Percentiles rank a stretch among this genome's conserved stretches.
These are phyloP conservation scores for Dryas drummondii DNA, from an alignment of 306 rosid genomes.

Conservation along the genomic window DNA sequence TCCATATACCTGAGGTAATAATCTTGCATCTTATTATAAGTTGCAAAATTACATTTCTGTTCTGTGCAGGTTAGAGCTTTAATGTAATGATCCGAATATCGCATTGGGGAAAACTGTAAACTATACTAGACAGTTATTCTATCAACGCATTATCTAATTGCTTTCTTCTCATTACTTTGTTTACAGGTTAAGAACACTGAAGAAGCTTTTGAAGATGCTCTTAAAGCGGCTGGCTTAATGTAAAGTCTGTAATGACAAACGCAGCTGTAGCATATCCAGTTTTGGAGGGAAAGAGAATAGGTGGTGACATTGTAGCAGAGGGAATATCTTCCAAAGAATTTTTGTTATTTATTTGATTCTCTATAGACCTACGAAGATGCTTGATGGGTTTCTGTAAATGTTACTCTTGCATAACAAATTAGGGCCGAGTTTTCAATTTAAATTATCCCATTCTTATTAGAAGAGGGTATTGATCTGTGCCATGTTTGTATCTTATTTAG, in stretches of 20 bases:
- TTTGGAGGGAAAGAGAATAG: not conserved
- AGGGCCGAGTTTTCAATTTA: not conserved
- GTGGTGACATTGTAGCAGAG: not conserved
- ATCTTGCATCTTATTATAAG: not conserved
- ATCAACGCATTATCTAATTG: not conserved
- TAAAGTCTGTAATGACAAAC: not conserved
- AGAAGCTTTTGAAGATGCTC: conserved; percentile 56
- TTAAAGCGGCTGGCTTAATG: conserved; percentile 59
- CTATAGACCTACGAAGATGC: not conserved
- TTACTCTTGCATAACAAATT: not conserved
- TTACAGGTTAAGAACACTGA: conserved; percentile 35
- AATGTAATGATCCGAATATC: not conserved
- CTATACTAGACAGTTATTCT: not conserved
- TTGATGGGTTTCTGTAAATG: conserved; percentile 13
- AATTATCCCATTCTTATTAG: not conserved
- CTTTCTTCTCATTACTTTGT: not conserved
- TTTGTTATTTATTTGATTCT: not conserved
- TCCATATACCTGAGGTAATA: conserved; percentile 24
- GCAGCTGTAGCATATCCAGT: not conserved
- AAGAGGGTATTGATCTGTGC: not conserved
- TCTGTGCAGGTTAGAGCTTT: not conserved
- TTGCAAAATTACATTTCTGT: not conserved
- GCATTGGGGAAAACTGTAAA: not conserved
- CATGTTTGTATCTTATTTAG: conserved; percentile 1
- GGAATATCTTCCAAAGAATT: not conserved